These are phyloP conservation scores for Cladosporium velox DNA, from an alignment of 2,329 filamentous ascomycete species.

Conservation along the genomic window DNA sequence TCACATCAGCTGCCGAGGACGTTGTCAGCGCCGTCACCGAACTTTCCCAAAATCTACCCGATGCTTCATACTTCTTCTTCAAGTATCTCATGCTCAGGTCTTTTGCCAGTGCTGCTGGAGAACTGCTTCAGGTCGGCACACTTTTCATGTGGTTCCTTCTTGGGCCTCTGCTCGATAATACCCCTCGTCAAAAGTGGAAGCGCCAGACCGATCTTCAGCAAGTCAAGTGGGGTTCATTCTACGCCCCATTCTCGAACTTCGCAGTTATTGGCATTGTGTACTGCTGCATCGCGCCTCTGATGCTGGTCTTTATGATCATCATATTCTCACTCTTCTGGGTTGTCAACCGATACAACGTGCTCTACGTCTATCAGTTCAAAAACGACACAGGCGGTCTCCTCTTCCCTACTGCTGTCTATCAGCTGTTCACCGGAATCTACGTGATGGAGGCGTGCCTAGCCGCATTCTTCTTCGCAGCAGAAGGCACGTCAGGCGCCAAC, in stretches of 20 bases:
- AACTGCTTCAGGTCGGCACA: conserved; percentile 78
- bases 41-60: conserved; percentile 78
- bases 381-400: conserved; percentile 90
- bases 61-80: conserved; percentile 94
- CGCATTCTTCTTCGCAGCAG: conserved; percentile 81
- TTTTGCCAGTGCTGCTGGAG: conserved; percentile 85
- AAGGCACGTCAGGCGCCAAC: conserved; percentile 47
- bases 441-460: conserved; percentile 90
- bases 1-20: conserved; percentile 65
- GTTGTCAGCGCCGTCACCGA: conserved; percentile 68
- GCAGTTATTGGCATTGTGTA: conserved; percentile 88
- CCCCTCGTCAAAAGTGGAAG: conserved; percentile 77
- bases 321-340: conserved; percentile 92
- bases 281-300: conserved; percentile 83
- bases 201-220: conserved; percentile 76
- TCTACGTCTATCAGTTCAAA: conserved; percentile 89
- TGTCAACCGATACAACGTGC: conserved; percentile 92
- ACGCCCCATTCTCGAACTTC: conserved; percentile 95
- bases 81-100: conserved; percentile 97
- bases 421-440: conserved; percentile 92
- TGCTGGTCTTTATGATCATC: conserved; percentile 88
- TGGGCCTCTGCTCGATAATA: conserved; percentile 79
- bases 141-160: conserved; percentile 80
- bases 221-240: conserved; percentile 89
- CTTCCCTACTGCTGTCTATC: conserved; percentile 90